phyloP scores from a whole-genome alignment of 371 early-diverging fungal species.

The Mortierella sp. region DNA sequence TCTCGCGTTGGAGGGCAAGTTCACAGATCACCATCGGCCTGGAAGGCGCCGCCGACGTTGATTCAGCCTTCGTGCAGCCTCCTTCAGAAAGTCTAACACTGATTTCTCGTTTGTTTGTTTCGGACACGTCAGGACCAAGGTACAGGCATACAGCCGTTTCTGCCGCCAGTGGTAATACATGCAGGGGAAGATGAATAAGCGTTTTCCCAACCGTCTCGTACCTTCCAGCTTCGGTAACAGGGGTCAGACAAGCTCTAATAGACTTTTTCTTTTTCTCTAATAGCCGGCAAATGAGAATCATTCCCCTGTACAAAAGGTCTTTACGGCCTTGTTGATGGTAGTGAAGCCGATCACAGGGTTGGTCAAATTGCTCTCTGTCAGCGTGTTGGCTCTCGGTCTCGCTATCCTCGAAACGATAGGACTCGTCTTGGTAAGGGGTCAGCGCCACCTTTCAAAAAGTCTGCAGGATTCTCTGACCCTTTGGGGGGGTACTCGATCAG shows the following conservation, averaged over 20 bases:
- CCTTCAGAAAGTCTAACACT: no score
- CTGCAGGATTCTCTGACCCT: no score
- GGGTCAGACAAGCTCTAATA: no score
- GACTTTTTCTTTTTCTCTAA: neutral
- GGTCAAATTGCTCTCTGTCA: slow-evolving; percentile 57
- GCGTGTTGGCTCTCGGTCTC: slow-evolving; percentile 45
- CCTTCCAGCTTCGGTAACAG: no score
- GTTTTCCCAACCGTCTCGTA: no score
- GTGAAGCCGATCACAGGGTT: slow-evolving; percentile 62
- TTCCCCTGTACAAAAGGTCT: slow-evolving; percentile 31
- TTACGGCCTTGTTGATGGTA: slow-evolving; percentile 38
- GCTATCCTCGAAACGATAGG: slow-evolving; percentile 52
- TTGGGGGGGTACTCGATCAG: no score
- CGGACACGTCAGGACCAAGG: slow-evolving; percentile 69
- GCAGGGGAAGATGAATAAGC: no score
- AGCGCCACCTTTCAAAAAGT: neutral
- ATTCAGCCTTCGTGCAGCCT: neutral
- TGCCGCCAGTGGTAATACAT: slow-evolving; percentile 76
- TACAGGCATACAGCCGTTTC: slow-evolving; percentile 91
- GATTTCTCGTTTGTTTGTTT: no score
- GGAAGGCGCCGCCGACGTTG: neutral
- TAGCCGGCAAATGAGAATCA: slow-evolving; percentile 55
- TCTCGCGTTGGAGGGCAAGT: slow-evolving; percentile 75
- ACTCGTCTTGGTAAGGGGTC: slow-evolving; percentile 28
- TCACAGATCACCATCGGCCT: neutral